These are phyloP conservation scores for Vigna angularis DNA, from an alignment of 306 rosid species.

Conservation along the genomic window DNA sequence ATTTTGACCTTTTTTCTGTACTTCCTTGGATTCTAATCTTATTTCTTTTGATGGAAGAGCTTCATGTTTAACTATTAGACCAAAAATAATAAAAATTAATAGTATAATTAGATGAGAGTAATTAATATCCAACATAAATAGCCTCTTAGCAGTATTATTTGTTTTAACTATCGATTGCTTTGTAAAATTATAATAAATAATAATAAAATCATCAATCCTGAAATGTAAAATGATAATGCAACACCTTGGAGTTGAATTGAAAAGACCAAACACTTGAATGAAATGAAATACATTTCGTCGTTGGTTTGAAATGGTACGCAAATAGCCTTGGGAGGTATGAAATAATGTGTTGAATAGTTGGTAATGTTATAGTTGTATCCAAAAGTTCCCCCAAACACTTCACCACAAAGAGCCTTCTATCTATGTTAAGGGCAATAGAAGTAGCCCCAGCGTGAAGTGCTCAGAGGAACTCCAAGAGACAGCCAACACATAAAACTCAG, in stretches of 20 bases:
- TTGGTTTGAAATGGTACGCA: not conserved
- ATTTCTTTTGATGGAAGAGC: too few species aligned
- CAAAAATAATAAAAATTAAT: too few species aligned
- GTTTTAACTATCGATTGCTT: too few species aligned
- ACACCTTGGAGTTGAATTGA: not conserved
- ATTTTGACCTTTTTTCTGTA: too few species aligned
- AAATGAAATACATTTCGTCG: not conserved
- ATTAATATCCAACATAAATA: too few species aligned
- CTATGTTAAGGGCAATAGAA: not conserved
- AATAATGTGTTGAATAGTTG: not conserved
- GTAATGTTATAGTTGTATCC: not conserved
- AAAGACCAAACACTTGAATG: not conserved
- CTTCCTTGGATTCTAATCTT: too few species aligned
- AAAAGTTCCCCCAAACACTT: constrained; percentile 31
- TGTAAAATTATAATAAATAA: too few species aligned
- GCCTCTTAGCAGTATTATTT: too few species aligned
- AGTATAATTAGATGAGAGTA: too few species aligned
- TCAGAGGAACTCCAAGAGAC: constrained; percentile 21
- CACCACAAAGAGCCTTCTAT: not conserved
- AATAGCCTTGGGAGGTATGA: not conserved
- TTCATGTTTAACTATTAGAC: too few species aligned
- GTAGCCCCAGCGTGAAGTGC: not conserved
- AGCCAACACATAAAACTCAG: not conserved
- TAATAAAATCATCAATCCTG: too few species aligned
- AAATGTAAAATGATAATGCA: not conserved